Evolutionary conservation across 2,329 filamentous ascomycete species (phyloP), one percentile per base, ranked within the genome.

Genomic region (Penicillium concentricum): DNA sequence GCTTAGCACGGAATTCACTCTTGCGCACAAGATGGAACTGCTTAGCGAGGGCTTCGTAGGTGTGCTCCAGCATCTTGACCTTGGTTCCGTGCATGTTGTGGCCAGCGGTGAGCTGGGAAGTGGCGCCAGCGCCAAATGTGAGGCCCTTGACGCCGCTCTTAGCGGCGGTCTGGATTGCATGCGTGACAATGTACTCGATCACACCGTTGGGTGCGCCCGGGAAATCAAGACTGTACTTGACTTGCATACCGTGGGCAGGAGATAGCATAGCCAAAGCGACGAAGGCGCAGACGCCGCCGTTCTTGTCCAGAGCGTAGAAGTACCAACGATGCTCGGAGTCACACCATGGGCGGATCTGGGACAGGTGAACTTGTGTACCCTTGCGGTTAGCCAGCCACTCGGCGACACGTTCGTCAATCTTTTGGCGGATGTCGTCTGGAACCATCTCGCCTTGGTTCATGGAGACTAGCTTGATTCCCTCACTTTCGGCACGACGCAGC

Each of bases 201-300:
- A 90, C 88, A 45, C 92, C 92, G 43, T 86, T 90, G n/a, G 92
- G 89, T 0, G 92, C 85, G 26, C 85, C 86, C 0, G 92, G 92
- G 81, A 97, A 96, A 75, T 97, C 91, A 53, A 97, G 85, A n/a
- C 89, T 90, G 80, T 94, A 96, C 79, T 97, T 97, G 71, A 96
- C 88, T 78, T 97, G 92, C 86, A 91, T 95, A 53, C 92, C 92
- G 71, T 95, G 85, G 35, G 84, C 81, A 2, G 91, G 90, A 4
- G 89, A 85, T 28, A 97, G 84, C 73, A 91, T 89, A 51, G 90
- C 89, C 67, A 97, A 80, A 9, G 93, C 87, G n/a, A 93, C 88
- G 57, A 97, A 83, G 34, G 89, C 88, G 41, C 82, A 82, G 55
- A 97, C 85, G 58, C 82, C 84, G 61, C 89, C 89, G 16, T 90